phyloP scores from a whole-genome alignment of 352 stramenopile genomes.

The Phytophthora colocasiae region DNA sequence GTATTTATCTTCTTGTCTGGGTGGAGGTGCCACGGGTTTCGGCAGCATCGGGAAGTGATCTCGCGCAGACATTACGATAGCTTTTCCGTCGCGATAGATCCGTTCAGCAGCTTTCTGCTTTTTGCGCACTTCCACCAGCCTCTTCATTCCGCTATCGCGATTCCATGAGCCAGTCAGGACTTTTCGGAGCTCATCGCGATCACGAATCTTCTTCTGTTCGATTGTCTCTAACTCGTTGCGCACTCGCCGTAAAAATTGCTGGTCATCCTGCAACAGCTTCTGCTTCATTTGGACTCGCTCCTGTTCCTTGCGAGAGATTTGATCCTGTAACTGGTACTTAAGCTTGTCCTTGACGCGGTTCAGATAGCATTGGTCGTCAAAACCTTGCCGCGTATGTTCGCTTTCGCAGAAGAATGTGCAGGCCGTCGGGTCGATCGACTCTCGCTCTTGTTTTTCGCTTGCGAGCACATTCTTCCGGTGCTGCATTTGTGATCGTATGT shows the following conservation, averaged over 20 bases:
- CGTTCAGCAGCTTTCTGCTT: slow-evolving; percentile 64
- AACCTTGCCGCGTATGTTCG: slow-evolving; percentile 59
- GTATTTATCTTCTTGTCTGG: slow-evolving; percentile 51
- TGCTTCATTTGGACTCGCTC: slow-evolving; percentile 49
- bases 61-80: neutral
- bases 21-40: slow-evolving; percentile 37
- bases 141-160: slow-evolving; percentile 70
- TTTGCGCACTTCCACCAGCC: slow-evolving; percentile 67
- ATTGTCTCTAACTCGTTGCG: slow-evolving; percentile 67
- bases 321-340: slow-evolving; percentile 60
- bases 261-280: slow-evolving; percentile 61
- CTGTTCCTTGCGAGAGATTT: slow-evolving; percentile 66
- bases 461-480: slow-evolving; percentile 34
- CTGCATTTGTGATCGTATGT: slow-evolving; percentile 64
- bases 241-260: slow-evolving; percentile 58
- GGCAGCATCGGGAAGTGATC: slow-evolving; percentile 40
- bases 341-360: slow-evolving; percentile 55
- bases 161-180: slow-evolving; percentile 70
- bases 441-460: slow-evolving; percentile 44
- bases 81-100: slow-evolving; percentile 31
- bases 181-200: slow-evolving; percentile 64
- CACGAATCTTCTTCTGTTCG: slow-evolving; percentile 57
- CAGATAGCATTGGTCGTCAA: slow-evolving; percentile 54
- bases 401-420: slow-evolving; percentile 70
- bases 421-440: slow-evolving; percentile 45